These are phyloP conservation scores for Cymbopogon flexuosus DNA, from an alignment of 202 grass and related monocot genomes.

Conservation along the genomic window DNA sequence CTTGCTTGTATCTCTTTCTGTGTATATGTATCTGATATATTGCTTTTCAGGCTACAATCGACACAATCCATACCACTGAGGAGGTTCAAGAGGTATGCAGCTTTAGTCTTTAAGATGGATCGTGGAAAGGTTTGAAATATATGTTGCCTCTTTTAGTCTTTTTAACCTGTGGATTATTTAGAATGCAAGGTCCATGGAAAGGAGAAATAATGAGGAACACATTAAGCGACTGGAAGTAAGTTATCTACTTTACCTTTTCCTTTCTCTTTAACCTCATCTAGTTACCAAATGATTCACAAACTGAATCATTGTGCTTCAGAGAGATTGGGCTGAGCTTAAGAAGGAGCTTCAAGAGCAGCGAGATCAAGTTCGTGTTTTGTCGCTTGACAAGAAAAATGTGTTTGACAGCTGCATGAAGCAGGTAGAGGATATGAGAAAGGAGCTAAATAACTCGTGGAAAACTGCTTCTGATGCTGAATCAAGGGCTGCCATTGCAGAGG, in stretches of 20 bases:
- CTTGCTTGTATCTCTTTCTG: background rate
- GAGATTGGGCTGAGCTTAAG: constrained; percentile 93
- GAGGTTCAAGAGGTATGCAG: constrained; percentile 82
- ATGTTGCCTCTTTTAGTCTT: background rate
- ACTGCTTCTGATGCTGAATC: constrained; percentile 68
- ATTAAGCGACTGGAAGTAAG: constrained; percentile 79
- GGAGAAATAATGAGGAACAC: constrained; percentile 68
- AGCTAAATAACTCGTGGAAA: constrained; percentile 67
- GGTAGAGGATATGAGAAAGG: constrained; percentile 85
- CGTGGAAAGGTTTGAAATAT: constrained; percentile 16
- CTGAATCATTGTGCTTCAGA: constrained; percentile 35
- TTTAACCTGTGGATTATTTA: constrained; percentile 44
- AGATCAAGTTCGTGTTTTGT: constrained; percentile 71
- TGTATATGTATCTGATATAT: constrained; percentile 9
- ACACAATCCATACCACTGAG: constrained; percentile 71
- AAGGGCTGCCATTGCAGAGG: constrained; percentile 79
- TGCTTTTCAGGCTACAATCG: constrained; percentile 64
- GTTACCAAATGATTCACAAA: constrained; percentile 1
- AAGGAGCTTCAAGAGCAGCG: constrained; percentile 91
- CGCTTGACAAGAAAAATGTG: constrained; percentile 69
- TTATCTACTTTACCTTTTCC: background rate
- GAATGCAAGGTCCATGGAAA: constrained; percentile 74
- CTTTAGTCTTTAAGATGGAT: constrained; percentile 22
- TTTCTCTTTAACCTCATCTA: background rate
- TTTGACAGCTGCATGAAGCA: constrained; percentile 67